These are phyloP conservation scores for Xylariaceae sp. DNA, from an alignment of 2,329 filamentous ascomycete species.

Conservation along the genomic window DNA sequence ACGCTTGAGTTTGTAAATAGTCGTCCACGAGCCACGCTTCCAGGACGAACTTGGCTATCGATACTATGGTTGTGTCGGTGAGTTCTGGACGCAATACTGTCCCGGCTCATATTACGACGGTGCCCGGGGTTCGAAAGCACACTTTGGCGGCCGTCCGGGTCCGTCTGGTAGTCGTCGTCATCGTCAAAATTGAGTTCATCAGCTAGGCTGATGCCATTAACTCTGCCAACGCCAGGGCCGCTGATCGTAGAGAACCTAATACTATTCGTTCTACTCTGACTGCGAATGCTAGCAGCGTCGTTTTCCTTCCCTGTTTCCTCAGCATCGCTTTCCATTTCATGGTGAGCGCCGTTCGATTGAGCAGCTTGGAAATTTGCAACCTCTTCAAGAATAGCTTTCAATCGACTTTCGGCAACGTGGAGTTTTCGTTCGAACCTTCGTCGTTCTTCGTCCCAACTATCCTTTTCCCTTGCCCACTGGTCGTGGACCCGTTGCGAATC, in stretches of 20 bases:
- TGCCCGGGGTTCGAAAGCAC: conserved; percentile 60
- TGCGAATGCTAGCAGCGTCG: conserved; percentile 75
- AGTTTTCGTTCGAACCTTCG: conserved; percentile 83
- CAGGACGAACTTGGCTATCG: conserved; percentile 63
- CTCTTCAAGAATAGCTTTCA: conserved; percentile 86
- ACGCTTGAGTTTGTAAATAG: conserved; percentile 61
- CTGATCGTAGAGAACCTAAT: conserved; percentile 76
- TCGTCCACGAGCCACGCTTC: conserved; percentile 61
- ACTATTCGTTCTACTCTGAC: conserved; percentile 75
- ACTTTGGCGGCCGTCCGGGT: conserved; percentile 73
- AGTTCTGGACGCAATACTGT: conserved; percentile 56
- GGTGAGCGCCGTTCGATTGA: conserved; percentile 49
- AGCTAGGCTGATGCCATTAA: conserved; percentile 78
- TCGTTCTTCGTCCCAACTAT: conserved; percentile 83
- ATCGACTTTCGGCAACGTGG: conserved; percentile 85
- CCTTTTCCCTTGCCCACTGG: conserved; percentile 84
- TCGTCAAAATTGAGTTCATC: conserved; percentile 90
- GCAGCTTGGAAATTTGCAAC: conserved; percentile 73
- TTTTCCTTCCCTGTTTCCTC: conserved; percentile 69
- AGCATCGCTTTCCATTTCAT: conserved; percentile 60
- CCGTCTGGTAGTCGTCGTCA: conserved; percentile 74
- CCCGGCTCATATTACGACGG: conserved; percentile 62
- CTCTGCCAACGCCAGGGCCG: conserved; percentile 60
- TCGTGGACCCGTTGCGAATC: conserved; percentile 79
- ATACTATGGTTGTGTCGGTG: conserved; percentile 65